Base-by-base conservation (phyloP, 2,329 filamentous ascomycete genomes). In the Aureobasidium sp. region DNA sequence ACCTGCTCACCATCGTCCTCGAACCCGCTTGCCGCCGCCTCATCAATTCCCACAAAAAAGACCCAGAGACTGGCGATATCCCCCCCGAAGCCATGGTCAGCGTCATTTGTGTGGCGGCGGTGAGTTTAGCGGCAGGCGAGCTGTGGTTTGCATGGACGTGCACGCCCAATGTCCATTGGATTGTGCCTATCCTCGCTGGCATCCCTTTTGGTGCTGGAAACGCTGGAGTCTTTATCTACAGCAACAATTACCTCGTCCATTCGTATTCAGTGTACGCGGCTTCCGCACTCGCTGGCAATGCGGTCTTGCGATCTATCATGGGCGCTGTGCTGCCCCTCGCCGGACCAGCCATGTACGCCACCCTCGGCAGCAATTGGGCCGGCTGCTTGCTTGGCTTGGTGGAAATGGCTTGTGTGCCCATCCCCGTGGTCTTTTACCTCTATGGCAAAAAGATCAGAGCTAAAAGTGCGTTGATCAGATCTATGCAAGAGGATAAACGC, bases 71-170 rank as follows among this genome's bases (percentile, higher is more conserved):
- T 0, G 89, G 89, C 12, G 85, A 85, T 41, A 82, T 85, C 0
- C 80, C 84, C 0, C 91, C 91, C 0, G 92, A 97, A 74, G 87
- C 91, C 0, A 90, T 89, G 66, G 90, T 93, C 4, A 84, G 85
- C 45, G 82, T 94, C 62, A 88, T 96, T 69, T 90, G 87, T 67
- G 84, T 96, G 29, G 90, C 88, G 3, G 84, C 90, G 0, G 72
- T 95, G 1, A 77, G 90, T 0, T 85, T 89, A 0, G 88, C 91
- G 0, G 73, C 90, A 3, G 92, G 91, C 17, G 87, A 96, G 73
- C 82, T 97, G 27, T 88, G 87, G 73, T 97, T 97, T 70, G 85
- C 89, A 0, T 96, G 91, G 91, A 96, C 91, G 0, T 91, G 87
- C 64, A 84, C 91, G 0, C 91, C 91, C 0, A 82, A 84, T 5